phyloP scores from a whole-genome alignment of 1,284 basidiomycete genomes.

The Melanopsichium pennsylvanicum region DNA sequence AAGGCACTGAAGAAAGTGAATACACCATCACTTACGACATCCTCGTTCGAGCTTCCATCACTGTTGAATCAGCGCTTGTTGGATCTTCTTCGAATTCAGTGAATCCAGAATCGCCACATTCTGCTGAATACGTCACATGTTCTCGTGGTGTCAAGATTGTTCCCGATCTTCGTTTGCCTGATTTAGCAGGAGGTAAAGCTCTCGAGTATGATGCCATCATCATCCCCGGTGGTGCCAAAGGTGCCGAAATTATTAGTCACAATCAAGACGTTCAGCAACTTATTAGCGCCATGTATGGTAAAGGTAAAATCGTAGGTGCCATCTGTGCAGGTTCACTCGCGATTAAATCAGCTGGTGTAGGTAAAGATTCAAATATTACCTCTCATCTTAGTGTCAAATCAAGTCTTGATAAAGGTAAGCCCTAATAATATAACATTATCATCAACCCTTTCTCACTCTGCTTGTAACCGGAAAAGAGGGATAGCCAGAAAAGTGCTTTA shows the following conservation, averaged over 20 bases:
- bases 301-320: conserved; percentile 47
- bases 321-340: conserved; percentile 71
- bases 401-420: conserved; percentile 11
- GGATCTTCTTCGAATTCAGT: conserved; percentile 25
- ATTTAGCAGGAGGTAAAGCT: conserved; percentile 56
- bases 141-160: conserved; percentile 59
- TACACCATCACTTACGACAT: conserved; percentile 61
- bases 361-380: conserved; percentile 71
- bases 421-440: no score
- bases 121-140: conserved; percentile 34
- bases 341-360: conserved; percentile 74
- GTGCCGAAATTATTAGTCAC: conserved; percentile 77
- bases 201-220: conserved; percentile 75
- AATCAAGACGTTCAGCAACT: conserved; percentile 74
- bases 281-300: conserved; percentile 72
- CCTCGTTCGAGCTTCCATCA: conserved; percentile 56
- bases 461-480: no score
- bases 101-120: conserved; percentile 27
- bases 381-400: conserved; percentile 80
- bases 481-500: no score
- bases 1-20: conserved; percentile 78
- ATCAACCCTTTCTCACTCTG: no score
- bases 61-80: conserved; percentile 42
- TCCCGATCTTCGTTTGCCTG: conserved; percentile 52
- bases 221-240: conserved; percentile 81